These are phyloP conservation scores for Euphrasia arctica DNA, from an alignment of 305 asterid species.

Conservation along the genomic window DNA sequence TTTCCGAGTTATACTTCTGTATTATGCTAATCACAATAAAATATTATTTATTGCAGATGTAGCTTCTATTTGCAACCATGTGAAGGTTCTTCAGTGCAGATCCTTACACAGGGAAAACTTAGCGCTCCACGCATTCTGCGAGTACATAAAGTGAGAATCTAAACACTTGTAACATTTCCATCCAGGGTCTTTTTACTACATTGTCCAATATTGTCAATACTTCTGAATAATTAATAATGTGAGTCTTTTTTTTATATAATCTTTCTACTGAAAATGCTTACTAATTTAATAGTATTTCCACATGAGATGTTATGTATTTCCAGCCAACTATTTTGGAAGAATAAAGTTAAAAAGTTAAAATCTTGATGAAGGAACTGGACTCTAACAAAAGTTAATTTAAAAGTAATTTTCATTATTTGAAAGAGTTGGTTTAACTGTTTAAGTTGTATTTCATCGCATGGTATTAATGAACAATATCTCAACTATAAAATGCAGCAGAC, in stretches of 20 bases:
- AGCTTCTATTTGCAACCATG: slow-evolving; percentile 70
- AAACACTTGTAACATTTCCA: slow-evolving; percentile 3
- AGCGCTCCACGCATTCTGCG: slow-evolving; percentile 84
- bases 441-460: slow-evolving; percentile 6
- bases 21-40: slow-evolving; percentile 21
- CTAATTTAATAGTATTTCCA: neutral
- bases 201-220: slow-evolving; percentile 3
- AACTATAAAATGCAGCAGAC: slow-evolving; percentile 9
- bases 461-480: slow-evolving; percentile 1
- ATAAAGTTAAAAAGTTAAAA: neutral
- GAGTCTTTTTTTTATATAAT: neutral
- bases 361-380: neutral
- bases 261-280: slow-evolving; percentile 6
- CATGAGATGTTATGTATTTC: slow-evolving; percentile 3
- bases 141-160: slow-evolving; percentile 60
- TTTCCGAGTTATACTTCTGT: slow-evolving; percentile 20
- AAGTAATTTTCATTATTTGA: neutral
- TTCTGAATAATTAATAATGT: slow-evolving; percentile 8
- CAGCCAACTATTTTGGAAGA: slow-evolving; percentile 8
- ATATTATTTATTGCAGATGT: slow-evolving; percentile 50
- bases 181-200: neutral
- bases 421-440: neutral
- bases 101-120: slow-evolving; percentile 66
- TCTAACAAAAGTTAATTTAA: neutral
- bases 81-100: slow-evolving; percentile 65